phyloP scores from a whole-genome alignment of 2,329 filamentous ascomycete genomes.

The Chrysoporthe puriensis region DNA sequence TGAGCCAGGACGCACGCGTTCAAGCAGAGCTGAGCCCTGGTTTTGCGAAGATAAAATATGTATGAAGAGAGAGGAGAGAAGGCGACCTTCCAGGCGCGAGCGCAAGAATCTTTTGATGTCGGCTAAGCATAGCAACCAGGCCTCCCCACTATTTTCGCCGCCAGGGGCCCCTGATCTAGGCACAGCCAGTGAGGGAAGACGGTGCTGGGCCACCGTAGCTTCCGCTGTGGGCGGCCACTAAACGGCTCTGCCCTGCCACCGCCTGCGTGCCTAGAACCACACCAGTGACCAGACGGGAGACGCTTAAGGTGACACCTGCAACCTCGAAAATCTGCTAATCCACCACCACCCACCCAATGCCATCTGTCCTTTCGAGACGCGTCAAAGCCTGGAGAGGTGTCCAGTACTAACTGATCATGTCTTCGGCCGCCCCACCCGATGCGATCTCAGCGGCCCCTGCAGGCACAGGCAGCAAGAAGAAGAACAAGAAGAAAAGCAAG shows the following conservation, averaged over 20 bases:
- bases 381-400: constrained; percentile 13
- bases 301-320: constrained; percentile 1
- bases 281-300: constrained; percentile 15
- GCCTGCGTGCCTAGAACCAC: constrained; percentile 6
- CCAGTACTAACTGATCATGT: constrained; percentile 30
- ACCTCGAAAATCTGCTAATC: neutral
- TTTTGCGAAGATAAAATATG: constrained; percentile 48
- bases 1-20: constrained; percentile 33
- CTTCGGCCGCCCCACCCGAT: constrained; percentile 29
- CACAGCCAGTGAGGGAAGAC: constrained; percentile 4
- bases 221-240: constrained; percentile 8
- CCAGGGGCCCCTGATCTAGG: neutral
- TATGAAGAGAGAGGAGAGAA: constrained; percentile 49
- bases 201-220: constrained; percentile 10
- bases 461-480: constrained; percentile 28
- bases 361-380: constrained; percentile 25
- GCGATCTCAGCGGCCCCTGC: constrained; percentile 20
- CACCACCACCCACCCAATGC: constrained; percentile 22
- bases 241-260: neutral
- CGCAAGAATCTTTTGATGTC: constrained; percentile 4
- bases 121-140: neutral
- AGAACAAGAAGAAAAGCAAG: constrained; percentile 28
- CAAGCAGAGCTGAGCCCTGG: constrained; percentile 40
- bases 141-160: constrained; percentile 2
- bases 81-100: constrained; percentile 14